Percentiles rank a stretch among this genome's conserved stretches.
These are phyloP conservation scores for Psidium friedrichsthalianum DNA, from an alignment of 345 rosid genomes.

Conservation along the genomic window DNA sequence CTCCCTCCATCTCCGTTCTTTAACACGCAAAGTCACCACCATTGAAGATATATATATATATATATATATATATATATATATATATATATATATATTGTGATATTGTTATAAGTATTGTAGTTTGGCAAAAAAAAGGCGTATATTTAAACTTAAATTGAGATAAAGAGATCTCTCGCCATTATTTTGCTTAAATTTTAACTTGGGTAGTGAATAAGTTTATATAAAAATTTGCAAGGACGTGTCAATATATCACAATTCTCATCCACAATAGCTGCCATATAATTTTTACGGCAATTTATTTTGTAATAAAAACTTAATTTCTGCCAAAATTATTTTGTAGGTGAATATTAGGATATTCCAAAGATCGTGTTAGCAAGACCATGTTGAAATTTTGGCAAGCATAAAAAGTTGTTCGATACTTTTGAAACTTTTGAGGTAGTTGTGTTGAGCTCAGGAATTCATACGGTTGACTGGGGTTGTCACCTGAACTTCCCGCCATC, in stretches of 20 bases:
- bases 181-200: background rate
- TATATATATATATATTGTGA: no score
- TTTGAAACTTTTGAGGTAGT: background rate
- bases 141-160: background rate
- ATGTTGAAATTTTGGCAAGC: background rate
- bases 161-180: background rate
- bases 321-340: background rate
- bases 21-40: background rate
- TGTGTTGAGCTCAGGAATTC: background rate
- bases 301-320: background rate
- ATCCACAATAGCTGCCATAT: background rate
- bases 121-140: background rate
- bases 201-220: background rate
- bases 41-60: no score
- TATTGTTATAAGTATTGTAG: background rate
- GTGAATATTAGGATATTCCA: background rate
- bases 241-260: background rate
- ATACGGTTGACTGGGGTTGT: constrained; percentile 1
- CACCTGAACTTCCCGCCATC: background rate
- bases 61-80: no score
- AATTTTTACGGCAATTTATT: background rate
- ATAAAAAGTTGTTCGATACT: background rate
- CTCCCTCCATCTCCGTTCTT: background rate
- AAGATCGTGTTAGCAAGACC: background rate
- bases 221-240: background rate